Base-by-base conservation (phyloP, 208 protist species). In the Endotrypanum monterogeii region DNA sequence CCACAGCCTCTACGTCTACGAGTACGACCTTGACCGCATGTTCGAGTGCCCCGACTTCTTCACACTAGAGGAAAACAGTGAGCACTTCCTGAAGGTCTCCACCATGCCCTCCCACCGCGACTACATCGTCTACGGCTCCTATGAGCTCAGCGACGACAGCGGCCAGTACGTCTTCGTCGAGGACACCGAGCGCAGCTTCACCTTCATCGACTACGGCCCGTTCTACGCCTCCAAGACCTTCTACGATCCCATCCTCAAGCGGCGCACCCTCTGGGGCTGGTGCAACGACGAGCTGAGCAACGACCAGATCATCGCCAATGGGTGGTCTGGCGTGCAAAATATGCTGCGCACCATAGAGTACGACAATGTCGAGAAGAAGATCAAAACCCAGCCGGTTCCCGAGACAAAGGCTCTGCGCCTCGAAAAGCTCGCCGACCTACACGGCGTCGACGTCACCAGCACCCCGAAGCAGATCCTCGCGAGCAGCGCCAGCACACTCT, bases 21-120 rank as follows among this genome's bases (percentile, higher is more conserved):
- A 52, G 18, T 46, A 35, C 48, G 32, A 44, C 3, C 28, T 25
- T 4, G 18, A 28, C 9, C 32, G 28, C 5, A 73, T 28, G 41
- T 68, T 85, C 20, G 79, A 78, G 46, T 30, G 54, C 55, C 83
- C 80, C 6, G 69, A 75, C 67, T 85, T 84, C 66, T 84, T 88
- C 60, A 56, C 62, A n/a, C 23, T 54, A 20, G 11, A 8, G 8
- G 11, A 30, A 54, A 50, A 55, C 3, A 25, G 67, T 0, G 65
- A 55, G 28, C 32, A 25, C 32, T 62, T n/a, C 57, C 32, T 62
- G 14, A 44, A 30, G 7, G 35, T 44, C 60, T 65, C 37, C 23
- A 12, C 37, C 32, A 25, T 48, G 60, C 7, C 35, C 2, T 8
- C 28, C n/a, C 55, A 60, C 28, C 55, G 55, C 28, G 55, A 60